Conservation (phyloP, 2,329 filamentous ascomycete species). For the Cryphonectria parasitica region DNA sequence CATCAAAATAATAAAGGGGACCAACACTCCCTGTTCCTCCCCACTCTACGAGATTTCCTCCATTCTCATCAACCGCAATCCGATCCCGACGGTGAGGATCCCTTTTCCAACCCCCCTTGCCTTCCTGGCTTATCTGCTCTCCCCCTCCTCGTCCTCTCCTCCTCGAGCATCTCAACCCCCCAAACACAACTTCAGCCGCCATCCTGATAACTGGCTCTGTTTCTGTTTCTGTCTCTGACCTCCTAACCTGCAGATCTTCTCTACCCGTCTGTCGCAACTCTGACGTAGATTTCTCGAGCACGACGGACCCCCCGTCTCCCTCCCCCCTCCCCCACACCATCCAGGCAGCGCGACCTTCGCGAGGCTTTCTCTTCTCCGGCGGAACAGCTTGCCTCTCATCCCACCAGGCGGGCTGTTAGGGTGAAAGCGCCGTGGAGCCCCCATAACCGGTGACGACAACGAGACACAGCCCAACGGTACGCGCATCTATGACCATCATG, state of each 20-base stretch:
- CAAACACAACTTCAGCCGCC: constrained; percentile 10
- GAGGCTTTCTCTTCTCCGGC: not conserved
- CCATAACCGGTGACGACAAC: not conserved
- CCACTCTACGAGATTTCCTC: constrained; percentile 31
- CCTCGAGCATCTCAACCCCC: constrained; percentile 6
- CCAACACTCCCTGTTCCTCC: constrained; percentile 28
- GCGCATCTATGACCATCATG: constrained; percentile 29
- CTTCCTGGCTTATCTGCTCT: not conserved
- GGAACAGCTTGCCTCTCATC: constrained; percentile 22
- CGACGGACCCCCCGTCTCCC: not conserved
- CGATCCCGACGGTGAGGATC: constrained; percentile 27
- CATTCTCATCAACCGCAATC: constrained; percentile 23
- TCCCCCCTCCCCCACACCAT: not conserved
- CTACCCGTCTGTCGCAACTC: constrained; percentile 17
- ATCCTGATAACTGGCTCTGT: constrained; percentile 16
- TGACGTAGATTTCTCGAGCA: constrained; percentile 8
- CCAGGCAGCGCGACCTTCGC: constrained; percentile 1
- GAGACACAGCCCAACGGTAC: constrained; percentile 10
- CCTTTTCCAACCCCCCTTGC: constrained; percentile 20
- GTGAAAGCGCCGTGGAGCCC: not conserved
- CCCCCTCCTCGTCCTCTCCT: not conserved
- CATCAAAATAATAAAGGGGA: constrained; percentile 30
- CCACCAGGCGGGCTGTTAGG: not conserved
- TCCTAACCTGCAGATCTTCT: constrained; percentile 25
- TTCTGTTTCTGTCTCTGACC: constrained; percentile 19